Conservation (phyloP, 371 early-diverging fungal genomes). For the Coemansia linderi region DNA sequence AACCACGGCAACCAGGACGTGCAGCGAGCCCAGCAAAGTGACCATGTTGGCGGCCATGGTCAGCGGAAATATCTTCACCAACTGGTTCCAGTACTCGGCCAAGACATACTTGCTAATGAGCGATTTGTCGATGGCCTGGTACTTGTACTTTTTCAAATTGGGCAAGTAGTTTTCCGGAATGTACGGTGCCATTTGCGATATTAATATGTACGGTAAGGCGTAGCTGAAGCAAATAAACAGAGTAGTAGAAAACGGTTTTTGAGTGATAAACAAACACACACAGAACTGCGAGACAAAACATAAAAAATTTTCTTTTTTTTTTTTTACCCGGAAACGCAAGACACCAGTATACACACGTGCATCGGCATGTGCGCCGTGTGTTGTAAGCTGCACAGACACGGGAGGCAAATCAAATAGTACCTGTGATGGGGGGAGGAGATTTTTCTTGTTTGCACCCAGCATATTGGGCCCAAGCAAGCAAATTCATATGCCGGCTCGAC, state of each 20-base stretch:
- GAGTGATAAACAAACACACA: too few relatives aligned
- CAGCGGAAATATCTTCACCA: conserved; percentile 84
- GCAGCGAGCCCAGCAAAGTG: conserved; percentile 70
- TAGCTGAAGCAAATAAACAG: neutral
- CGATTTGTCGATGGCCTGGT: conserved; percentile 85
- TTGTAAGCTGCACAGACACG: neutral
- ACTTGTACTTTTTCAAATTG: conserved; percentile 80
- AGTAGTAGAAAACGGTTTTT: neutral
- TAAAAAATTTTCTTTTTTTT: too few relatives aligned
- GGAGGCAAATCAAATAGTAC: too few relatives aligned
- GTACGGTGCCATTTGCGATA: conserved; percentile 48
- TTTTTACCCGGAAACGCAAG: neutral
- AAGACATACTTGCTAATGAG: conserved; percentile 85
- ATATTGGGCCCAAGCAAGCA: too few relatives aligned
- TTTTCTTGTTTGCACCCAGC: neutral
- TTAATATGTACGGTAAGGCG: neutral
- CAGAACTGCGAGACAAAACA: too few relatives aligned
- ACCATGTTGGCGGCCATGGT: conserved; percentile 88
- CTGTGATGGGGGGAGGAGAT: neutral
- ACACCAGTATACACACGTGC: neutral
- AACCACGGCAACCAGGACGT: conserved; percentile 57
- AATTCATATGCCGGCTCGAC: too few relatives aligned
- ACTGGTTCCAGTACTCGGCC: conserved; percentile 87
- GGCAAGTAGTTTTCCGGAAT: conserved; percentile 60
- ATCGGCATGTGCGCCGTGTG: neutral